Percentiles rank a stretch among this genome's conserved stretches.
phyloP scores from a whole-genome alignment of 2,329 filamentous ascomycete genomes.

The Ambrosiella xylebori region DNA sequence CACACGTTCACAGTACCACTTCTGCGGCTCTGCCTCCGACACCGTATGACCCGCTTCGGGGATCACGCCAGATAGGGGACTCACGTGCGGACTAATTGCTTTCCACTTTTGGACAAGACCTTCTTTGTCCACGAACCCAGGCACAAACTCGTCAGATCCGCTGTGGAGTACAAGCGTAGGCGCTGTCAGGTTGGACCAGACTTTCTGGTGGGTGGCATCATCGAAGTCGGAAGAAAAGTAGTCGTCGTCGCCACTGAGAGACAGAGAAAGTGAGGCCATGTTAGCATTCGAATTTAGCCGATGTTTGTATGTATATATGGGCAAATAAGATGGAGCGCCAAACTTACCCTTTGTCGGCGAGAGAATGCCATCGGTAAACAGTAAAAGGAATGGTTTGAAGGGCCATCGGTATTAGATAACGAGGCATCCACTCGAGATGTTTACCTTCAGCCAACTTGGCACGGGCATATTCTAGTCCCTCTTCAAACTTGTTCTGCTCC shows the following conservation, averaged over 20 bases:
- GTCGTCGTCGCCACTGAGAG: conserved; percentile 54
- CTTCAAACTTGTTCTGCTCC: conserved; percentile 24
- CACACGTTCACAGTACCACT: conserved; percentile 33
- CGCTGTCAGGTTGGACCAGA: conserved; percentile 48
- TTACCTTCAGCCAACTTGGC: conserved; percentile 37
- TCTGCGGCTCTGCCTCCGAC: conserved; percentile 25
- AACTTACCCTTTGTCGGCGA: conserved; percentile 33
- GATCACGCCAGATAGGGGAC: conserved; percentile 34
- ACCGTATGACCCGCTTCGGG: conserved; percentile 36
- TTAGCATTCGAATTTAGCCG: not conserved
- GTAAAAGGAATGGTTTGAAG: conserved; percentile 29
- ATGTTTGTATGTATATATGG: not conserved
- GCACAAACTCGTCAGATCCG: conserved; percentile 48
- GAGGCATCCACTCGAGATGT: conserved; percentile 36
- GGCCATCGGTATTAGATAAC: conserved; percentile 24
- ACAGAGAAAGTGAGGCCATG: not conserved
- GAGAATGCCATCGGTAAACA: conserved; percentile 34
- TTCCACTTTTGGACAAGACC: conserved; percentile 41
- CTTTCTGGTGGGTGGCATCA: conserved; percentile 33
- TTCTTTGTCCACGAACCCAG: conserved; percentile 37
- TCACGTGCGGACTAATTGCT: conserved; percentile 27
- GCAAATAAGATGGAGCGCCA: not conserved
- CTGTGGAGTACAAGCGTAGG: conserved; percentile 49
- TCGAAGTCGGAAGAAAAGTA: conserved; percentile 71
- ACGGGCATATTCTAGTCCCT: conserved; percentile 31